phyloP scores from a whole-genome alignment of 1,284 basidiomycete species.

The Irpex lacteus region DNA sequence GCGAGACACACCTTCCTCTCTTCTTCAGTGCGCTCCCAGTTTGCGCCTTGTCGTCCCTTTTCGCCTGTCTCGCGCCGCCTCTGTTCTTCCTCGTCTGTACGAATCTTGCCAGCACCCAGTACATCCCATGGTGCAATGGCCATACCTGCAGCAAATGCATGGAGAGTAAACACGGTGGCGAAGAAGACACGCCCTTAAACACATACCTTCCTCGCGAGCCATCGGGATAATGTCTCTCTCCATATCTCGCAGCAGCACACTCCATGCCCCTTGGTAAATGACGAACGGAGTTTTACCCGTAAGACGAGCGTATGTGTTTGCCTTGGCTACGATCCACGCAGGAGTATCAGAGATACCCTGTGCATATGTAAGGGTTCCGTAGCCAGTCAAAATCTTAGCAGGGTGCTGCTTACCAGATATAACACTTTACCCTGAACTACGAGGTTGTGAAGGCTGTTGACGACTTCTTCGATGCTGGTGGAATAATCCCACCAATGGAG shows the following conservation, averaged over 20 bases:
- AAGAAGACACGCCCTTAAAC: not conserved
- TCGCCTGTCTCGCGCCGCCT: conserved; percentile 23
- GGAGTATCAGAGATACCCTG: conserved; percentile 8
- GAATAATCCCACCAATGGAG: conserved; percentile 44
- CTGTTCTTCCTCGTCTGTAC: conserved; percentile 25
- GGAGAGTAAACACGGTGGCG: not conserved
- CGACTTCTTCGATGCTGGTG: conserved; percentile 45
- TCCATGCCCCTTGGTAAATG: conserved; percentile 54
- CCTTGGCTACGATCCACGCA: conserved; percentile 9
- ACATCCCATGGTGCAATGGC: conserved; percentile 28
- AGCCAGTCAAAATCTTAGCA: not conserved
- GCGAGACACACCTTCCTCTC: conserved; percentile 21
- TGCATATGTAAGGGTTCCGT: not conserved
- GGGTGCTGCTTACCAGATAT: conserved; percentile 32
- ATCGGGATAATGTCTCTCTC: conserved; percentile 55
- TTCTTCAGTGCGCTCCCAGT: conserved; percentile 25
- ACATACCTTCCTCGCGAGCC: conserved; percentile 37
- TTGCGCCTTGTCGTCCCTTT: conserved; percentile 10
- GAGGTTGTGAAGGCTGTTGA: conserved; percentile 47
- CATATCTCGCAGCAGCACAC: conserved; percentile 40
- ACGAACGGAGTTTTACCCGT: conserved; percentile 44
- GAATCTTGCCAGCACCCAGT: conserved; percentile 28
- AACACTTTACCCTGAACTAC: conserved; percentile 43
- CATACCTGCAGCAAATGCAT: conserved; percentile 14
- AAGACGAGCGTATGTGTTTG: conserved; percentile 9